Conservation (phyloP, 1,284 basidiomycete genomes). For the Ganoderma lucidum region DNA sequence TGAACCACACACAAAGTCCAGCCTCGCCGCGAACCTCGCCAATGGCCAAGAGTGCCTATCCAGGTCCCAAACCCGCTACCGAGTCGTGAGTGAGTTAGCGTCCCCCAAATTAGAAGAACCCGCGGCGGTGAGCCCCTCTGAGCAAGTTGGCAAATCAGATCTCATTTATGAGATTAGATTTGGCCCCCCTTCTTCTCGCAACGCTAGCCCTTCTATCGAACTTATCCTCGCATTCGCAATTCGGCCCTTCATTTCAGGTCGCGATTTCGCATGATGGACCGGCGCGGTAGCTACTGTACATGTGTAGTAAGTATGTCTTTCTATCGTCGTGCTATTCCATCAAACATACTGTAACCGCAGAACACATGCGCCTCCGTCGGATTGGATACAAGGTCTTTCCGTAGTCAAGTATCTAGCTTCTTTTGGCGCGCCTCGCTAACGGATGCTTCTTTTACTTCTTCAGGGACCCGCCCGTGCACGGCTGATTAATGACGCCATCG, state of each 20-base stretch:
- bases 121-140: neutral
- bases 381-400: neutral
- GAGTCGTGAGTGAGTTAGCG: neutral
- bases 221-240: neutral
- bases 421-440: conserved; percentile 3
- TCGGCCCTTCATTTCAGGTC: neutral
- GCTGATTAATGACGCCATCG: neutral
- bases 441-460: neutral
- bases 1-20: neutral
- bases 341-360: neutral
- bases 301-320: neutral
- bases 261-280: neutral
- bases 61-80: neutral
- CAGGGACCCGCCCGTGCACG: neutral
- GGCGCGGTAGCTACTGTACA: neutral
- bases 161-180: conserved; percentile 5
- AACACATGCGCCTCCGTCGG: neutral
- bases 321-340: neutral
- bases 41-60: neutral
- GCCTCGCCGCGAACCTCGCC: neutral
- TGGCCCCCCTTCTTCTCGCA: neutral
- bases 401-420: neutral
- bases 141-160: neutral
- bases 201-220: neutral
- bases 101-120: neutral